phyloP scores from a whole-genome alignment of 2,329 filamentous ascomycete genomes.

The Talaromyces sp. region DNA sequence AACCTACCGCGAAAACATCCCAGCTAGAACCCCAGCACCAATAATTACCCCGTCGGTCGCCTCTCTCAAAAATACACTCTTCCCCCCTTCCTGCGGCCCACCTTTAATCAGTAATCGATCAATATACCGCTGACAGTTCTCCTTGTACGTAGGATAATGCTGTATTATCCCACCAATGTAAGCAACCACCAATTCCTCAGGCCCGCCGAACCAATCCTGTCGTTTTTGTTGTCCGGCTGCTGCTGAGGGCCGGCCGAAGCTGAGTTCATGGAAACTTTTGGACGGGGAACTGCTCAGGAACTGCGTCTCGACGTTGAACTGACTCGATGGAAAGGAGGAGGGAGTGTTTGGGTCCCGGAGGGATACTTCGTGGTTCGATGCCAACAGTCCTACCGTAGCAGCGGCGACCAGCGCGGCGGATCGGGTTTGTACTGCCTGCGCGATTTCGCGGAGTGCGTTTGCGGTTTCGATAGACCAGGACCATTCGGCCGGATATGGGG shows the following conservation, averaged over 20 bases:
- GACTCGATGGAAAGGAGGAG: neutral
- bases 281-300: slow-evolving; percentile 14
- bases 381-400: slow-evolving; percentile 16
- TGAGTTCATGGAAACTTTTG: slow-evolving; percentile 18
- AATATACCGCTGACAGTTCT: slow-evolving; percentile 63
- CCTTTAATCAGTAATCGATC: slow-evolving; percentile 45
- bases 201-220: slow-evolving; percentile 15
- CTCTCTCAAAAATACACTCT: slow-evolving; percentile 46
- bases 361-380: slow-evolving; percentile 18
- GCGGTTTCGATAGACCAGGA: slow-evolving; percentile 16
- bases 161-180: slow-evolving; percentile 73
- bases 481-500: slow-evolving; percentile 3
- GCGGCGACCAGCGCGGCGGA: slow-evolving; percentile 19
- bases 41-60: slow-evolving; percentile 49
- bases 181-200: slow-evolving; percentile 48
- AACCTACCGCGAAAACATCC: slow-evolving; percentile 29
- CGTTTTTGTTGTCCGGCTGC: neutral
- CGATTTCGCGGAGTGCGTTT: slow-evolving; percentile 12
- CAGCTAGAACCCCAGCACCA: slow-evolving; percentile 48
- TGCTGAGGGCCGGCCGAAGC: slow-evolving; percentile 1
- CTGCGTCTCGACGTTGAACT: slow-evolving; percentile 4
- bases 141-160: slow-evolving; percentile 66
- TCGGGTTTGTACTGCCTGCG: slow-evolving; percentile 13
- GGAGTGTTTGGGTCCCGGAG: slow-evolving; percentile 3
- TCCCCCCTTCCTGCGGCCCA: slow-evolving; percentile 37